A percentile compares a stretch with the other conserved stretches of the same genome.
Evolutionary conservation across 306 rosid genomes (phyloP).

Genomic region (Prunus mume): DNA sequence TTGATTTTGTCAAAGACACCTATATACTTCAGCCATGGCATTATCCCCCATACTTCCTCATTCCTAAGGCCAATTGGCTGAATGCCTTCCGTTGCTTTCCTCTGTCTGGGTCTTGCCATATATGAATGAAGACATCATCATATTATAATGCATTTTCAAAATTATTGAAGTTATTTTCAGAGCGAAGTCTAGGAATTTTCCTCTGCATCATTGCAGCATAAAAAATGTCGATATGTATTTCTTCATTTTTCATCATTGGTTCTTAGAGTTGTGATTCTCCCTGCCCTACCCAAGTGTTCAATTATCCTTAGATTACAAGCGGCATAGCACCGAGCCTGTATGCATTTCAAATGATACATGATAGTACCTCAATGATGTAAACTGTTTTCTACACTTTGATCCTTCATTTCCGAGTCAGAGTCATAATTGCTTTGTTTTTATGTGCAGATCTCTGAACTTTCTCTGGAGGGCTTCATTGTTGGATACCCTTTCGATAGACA

Average conservation of each 20-base stretch:
- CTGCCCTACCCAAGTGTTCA: not conserved
- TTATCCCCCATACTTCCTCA: too few species aligned
- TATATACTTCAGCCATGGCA: too few species aligned
- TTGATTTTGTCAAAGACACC: not conserved
- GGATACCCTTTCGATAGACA: constrained; percentile 51
- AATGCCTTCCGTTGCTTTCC: not conserved
- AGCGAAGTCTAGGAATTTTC: not conserved
- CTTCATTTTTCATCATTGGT: not conserved
- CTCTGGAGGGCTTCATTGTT: constrained; percentile 66
- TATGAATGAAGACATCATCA: not conserved
- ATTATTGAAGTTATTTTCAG: not conserved
- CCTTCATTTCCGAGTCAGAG: not conserved
- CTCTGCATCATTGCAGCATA: not conserved
- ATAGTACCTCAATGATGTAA: not conserved
- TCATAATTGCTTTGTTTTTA: constrained; percentile 20
- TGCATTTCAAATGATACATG: not conserved
- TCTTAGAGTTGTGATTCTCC: not conserved
- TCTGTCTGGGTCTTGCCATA: not conserved
- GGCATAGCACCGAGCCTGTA: not conserved
- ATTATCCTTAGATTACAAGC: not conserved
- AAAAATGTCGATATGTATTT: not conserved
- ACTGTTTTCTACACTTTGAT: not conserved
- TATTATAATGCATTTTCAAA: not conserved
- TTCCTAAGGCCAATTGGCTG: not conserved
- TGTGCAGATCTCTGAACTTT: constrained; percentile 61